These are phyloP conservation scores for Fusarium sp. DNA, from an alignment of 2,329 filamentous ascomycete genomes.

Conservation along the genomic window DNA sequence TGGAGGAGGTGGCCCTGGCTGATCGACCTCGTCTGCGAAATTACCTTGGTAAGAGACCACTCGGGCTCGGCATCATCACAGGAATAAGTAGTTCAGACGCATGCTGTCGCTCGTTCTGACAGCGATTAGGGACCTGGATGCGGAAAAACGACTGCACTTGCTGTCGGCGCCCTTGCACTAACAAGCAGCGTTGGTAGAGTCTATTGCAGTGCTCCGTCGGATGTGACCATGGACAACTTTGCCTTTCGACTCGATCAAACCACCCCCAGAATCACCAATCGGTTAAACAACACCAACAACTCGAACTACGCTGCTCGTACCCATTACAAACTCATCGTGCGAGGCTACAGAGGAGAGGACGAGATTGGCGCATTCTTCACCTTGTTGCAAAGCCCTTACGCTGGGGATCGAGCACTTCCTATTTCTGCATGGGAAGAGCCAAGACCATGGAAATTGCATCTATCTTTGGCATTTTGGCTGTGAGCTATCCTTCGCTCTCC, in stretches of 20 bases:
- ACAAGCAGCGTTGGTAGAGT: constrained; percentile 7
- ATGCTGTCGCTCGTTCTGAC: background rate
- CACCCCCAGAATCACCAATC: background rate
- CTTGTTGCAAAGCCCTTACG: background rate
- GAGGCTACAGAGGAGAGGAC: background rate
- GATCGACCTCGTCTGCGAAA: constrained; percentile 18
- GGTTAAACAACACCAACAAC: background rate
- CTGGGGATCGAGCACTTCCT: background rate
- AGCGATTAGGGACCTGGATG: constrained; percentile 18
- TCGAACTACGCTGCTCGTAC: fast-evolving
- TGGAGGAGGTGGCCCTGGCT: background rate
- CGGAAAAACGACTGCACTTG: constrained; percentile 21
- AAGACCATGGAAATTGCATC: constrained; percentile 22
- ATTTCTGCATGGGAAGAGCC: background rate
- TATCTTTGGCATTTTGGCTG: constrained; percentile 30
- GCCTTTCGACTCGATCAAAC: background rate
- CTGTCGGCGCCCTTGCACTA: constrained; percentile 15
- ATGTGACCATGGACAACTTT: constrained; percentile 12
- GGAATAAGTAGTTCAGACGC: constrained; percentile 12
- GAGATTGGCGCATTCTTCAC: constrained; percentile 8
- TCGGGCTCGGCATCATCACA: constrained; percentile 27
- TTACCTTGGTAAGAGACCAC: constrained; percentile 16
- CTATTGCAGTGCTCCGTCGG: constrained; percentile 8
- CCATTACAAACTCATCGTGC: constrained; percentile 8
- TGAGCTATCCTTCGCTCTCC: constrained; percentile 12